Conservation (phyloP, 495 filamentous ascomycete species). For the Penicillium psychrofluorescens region DNA sequence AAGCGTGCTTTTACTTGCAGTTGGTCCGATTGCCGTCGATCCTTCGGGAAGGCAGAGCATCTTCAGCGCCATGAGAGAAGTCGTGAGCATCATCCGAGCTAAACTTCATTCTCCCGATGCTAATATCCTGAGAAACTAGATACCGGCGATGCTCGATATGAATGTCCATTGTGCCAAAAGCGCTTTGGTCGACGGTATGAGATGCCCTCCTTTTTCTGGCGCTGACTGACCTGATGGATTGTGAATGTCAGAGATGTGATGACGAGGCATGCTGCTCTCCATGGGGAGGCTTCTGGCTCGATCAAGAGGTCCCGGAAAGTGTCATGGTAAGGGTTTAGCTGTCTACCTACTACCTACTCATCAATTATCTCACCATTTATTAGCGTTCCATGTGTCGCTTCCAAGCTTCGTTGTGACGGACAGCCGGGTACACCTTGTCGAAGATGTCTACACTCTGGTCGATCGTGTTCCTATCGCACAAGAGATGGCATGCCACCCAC, state of each 20-base stretch:
- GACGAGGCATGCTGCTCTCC: slow-evolving; percentile 3
- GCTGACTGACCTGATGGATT: slow-evolving; percentile 1
- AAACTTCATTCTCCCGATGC: neutral
- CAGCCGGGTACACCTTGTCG: neutral
- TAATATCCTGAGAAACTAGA: slow-evolving; percentile 1
- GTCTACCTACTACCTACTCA: neutral
- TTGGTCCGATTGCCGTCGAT: slow-evolving; percentile 2
- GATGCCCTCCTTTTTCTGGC: neutral
- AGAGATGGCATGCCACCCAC: neutral
- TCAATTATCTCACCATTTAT: neutral
- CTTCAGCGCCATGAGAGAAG: slow-evolving; percentile 5
- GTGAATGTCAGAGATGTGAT: slow-evolving; percentile 1
- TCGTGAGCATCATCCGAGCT: neutral
- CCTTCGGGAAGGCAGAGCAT: slow-evolving; percentile 5
- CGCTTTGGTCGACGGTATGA: slow-evolving; percentile 6
- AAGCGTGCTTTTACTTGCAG: slow-evolving; percentile 5
- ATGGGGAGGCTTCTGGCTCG: slow-evolving; percentile 1
- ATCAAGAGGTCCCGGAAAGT: slow-evolving; percentile 2
- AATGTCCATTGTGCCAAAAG: slow-evolving; percentile 6
- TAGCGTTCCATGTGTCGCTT: neutral
- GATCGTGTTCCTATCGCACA: slow-evolving; percentile 1
- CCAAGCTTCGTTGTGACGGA: slow-evolving; percentile 2
- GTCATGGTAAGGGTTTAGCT: slow-evolving; percentile 1
- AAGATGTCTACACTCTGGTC: slow-evolving; percentile 1
- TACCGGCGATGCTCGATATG: slow-evolving; percentile 5